Conservation (phyloP, 2,329 filamentous ascomycete genomes). For the Colletotrichum sansevieriae region DNA sequence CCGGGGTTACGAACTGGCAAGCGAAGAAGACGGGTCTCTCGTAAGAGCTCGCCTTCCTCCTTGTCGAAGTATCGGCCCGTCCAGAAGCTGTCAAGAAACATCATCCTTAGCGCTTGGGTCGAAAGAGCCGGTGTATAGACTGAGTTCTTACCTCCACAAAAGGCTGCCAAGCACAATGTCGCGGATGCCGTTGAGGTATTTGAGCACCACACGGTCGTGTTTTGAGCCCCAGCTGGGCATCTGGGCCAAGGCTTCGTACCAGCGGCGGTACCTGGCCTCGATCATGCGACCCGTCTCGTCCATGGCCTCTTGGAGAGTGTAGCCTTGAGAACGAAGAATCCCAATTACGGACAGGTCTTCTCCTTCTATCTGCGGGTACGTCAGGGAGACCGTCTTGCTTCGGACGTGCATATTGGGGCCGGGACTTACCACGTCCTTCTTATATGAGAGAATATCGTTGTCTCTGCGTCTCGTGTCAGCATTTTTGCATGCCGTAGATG, state of each 20-base stretch:
- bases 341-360: constrained; percentile 10
- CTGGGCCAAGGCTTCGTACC: constrained; percentile 5
- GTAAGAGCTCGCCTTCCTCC: background rate
- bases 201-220: background rate
- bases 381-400: background rate
- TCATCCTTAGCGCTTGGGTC: background rate
- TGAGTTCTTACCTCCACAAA: background rate
- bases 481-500: too few relatives aligned
- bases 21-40: background rate
- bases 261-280: background rate
- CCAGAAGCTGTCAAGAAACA: constrained; percentile 1
- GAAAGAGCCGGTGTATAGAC: too few relatives aligned
- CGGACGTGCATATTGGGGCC: too few relatives aligned
- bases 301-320: constrained; percentile 9
- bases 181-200: constrained; percentile 1
- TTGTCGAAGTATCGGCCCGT: constrained; percentile 8
- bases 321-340: background rate
- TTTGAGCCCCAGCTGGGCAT: constrained; percentile 9
- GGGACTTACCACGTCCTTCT: constrained; percentile 1
- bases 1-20: background rate
- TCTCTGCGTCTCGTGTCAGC: background rate
- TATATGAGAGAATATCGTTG: constrained; percentile 10
- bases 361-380: background rate
- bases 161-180: constrained; percentile 5
- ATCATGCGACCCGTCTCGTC: constrained; percentile 4